Evolutionary conservation across 208 protist genomes (phyloP), one percentile per base, ranked within the genome.

Genomic region (Acanthamoeba healyi): DNA sequence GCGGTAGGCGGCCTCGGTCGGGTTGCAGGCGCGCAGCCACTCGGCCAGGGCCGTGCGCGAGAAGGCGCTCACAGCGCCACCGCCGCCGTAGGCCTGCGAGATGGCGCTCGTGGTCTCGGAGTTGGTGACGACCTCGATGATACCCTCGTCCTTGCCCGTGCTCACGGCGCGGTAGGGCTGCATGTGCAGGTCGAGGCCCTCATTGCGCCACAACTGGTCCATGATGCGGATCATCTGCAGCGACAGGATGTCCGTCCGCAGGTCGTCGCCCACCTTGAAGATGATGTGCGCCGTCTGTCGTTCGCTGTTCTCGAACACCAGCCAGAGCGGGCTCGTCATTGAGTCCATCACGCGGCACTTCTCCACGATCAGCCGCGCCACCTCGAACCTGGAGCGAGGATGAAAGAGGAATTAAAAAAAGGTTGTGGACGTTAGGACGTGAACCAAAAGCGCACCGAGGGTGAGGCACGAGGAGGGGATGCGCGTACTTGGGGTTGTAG

Each of bases 221-320:
- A 97, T 95, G 32, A 97, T 94, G 49, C 65, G 29, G 22, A 98
- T 88, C 77, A 98, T 93, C 77, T 98, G 97, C 12, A 98, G 82
- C 22, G 97, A 97, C 3, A 98, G 87, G 56, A 95, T 94, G 79
- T 98, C 97, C 54, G 98, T 97, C 17, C 97, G 70, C n/a, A 98
- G 24, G 94, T 98, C 97, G 87, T 98, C 97, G 44, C 97, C 97
- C 26, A 40, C 58, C 70, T 98, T 98, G 74, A 98, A 97, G 2
- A 98, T 94, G 7, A 97, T 86, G 10, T 67, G 56, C 6, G 51
- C 46, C 49, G 79, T 70, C 17, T 74, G 94, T 12, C n/a, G 19
- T 40, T 98, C 97, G 1, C 26, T 77, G 42, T 97, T 98, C 3
- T 94, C 86, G 44, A 98, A 98, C 34, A 96, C 95, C 15, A 98